Conservation (phyloP, 345 rosid genomes). For the Viola odorata region DNA sequence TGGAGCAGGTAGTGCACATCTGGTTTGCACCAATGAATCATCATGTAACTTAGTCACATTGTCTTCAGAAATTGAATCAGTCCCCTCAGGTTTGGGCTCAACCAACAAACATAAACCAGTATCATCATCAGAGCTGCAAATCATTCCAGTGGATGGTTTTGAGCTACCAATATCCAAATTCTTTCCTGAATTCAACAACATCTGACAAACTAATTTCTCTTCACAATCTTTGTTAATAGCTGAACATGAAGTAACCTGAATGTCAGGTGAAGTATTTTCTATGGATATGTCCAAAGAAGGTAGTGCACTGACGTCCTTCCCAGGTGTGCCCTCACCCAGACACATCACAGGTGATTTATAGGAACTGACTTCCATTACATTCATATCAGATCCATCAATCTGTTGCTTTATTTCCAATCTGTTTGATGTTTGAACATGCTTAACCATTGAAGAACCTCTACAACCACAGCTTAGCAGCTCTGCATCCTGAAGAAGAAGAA, state of each 20-base stretch:
- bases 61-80: too few species aligned
- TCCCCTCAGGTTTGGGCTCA: too few species aligned
- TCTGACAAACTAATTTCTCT: constrained; percentile 17
- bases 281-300: constrained; percentile 15
- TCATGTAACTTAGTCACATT: too few species aligned
- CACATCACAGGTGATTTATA: constrained; percentile 8
- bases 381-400: constrained; percentile 16
- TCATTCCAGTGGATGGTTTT: too few species aligned
- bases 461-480: constrained; percentile 24
- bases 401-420: constrained; percentile 15
- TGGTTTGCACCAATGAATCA: too few species aligned
- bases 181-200: constrained; percentile 3
- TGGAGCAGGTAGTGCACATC: too few species aligned
- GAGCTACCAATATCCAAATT: neutral
- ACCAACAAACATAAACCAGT: too few species aligned
- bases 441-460: constrained; percentile 16
- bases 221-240: neutral
- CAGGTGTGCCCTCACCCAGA: constrained; percentile 13
- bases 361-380: constrained; percentile 4
- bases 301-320: constrained; percentile 8
- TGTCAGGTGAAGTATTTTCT: constrained; percentile 3
- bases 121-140: too few species aligned
- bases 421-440: constrained; percentile 7
- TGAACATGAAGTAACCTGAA: constrained; percentile 11
- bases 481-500: constrained; percentile 1